Evolutionary conservation across 2,329 filamentous ascomycete species (phyloP), one percentile per base, ranked within the genome.

Genomic region (Chaetomium olivaceum): DNA sequence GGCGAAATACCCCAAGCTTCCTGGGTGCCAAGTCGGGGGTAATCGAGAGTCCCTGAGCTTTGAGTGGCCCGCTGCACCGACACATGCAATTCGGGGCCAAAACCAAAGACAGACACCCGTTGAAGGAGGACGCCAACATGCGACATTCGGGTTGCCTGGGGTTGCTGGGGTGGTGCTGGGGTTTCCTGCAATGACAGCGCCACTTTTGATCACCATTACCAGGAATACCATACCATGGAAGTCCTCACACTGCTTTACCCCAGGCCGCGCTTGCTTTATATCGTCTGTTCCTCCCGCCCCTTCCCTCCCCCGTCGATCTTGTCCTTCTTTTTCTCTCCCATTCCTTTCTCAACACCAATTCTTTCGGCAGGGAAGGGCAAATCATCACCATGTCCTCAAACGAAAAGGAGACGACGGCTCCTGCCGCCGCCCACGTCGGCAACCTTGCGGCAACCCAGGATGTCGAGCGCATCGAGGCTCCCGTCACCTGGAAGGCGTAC

Each of bases 401-500:
- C 61, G 69, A 71, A 61, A 71, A 72, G 65, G 70, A 71, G 63
- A 55, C 46, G 5, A 12, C 52, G 39, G 65, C 51, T 16, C 60
- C 65, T 21, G 58, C 58, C 36, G 52, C 66, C 23, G 14, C 64
- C 21, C 65, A 68, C 64, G 54, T 64, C 58, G 65, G 58, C 61
- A 63, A 55, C 63, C 78, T 83, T 67, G 76, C 77, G 58, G 75
- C 77, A 63, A 81, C 82, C 69, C 73, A 79, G 68, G 83, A 89
- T 76, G 79, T 88, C 68, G 79, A 81, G 70, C 81, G 83, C 68
- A 83, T 90, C 74, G 88, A 91, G 81, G 88, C 88, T 14, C 87
- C 88, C 71, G 84, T 90, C 72, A 90, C 88, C 70, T 78, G 85
- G 78, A 87, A 88, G 80, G 88, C 88, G 63, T 90, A 91, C 76